Conservation (phyloP, 345 rosid genomes). For the Gynandropsis gynandra region DNA sequence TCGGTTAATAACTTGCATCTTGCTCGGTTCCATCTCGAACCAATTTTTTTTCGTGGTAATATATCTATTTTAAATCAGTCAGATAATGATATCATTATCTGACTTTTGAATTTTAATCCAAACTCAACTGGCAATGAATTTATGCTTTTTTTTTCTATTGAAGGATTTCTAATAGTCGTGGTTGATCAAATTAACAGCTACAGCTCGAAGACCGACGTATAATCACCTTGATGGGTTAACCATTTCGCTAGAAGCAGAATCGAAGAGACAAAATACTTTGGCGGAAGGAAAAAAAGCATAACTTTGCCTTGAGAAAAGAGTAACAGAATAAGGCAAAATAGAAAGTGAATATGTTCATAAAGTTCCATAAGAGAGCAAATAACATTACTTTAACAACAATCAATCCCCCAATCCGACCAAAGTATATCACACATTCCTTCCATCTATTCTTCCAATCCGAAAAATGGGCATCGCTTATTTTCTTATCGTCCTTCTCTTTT, state of each 20-base stretch:
- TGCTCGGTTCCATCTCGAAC: too few species aligned
- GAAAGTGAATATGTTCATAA: slow-evolving; percentile 23
- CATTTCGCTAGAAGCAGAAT: slow-evolving; percentile 19
- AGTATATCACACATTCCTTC: slow-evolving; percentile 6
- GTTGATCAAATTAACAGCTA: too few species aligned
- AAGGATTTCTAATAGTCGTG: too few species aligned
- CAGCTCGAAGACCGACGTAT: too few species aligned
- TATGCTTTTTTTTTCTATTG: too few species aligned
- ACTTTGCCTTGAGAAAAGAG: slow-evolving; percentile 31
- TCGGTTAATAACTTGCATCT: too few species aligned
- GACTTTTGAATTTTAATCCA: too few species aligned
- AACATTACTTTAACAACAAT: slow-evolving; percentile 47
- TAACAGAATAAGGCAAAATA: slow-evolving; percentile 30
- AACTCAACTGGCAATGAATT: too few species aligned
- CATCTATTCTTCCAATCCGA: slow-evolving; percentile 6
- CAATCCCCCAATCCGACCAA: slow-evolving; percentile 30
- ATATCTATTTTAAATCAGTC: too few species aligned
- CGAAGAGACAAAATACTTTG: slow-evolving; percentile 7
- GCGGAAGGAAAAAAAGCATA: slow-evolving; percentile 41
- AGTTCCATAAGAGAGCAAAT: slow-evolving; percentile 31
- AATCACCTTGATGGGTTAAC: too few species aligned
- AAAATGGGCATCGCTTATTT: slow-evolving; percentile 37
- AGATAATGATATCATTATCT: too few species aligned
- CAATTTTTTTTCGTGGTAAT: too few species aligned
- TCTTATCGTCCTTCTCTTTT: slow-evolving; percentile 30